Evolutionary conservation across 345 rosid genomes (phyloP).

Genomic region (Odontarrhena argentea): DNA sequence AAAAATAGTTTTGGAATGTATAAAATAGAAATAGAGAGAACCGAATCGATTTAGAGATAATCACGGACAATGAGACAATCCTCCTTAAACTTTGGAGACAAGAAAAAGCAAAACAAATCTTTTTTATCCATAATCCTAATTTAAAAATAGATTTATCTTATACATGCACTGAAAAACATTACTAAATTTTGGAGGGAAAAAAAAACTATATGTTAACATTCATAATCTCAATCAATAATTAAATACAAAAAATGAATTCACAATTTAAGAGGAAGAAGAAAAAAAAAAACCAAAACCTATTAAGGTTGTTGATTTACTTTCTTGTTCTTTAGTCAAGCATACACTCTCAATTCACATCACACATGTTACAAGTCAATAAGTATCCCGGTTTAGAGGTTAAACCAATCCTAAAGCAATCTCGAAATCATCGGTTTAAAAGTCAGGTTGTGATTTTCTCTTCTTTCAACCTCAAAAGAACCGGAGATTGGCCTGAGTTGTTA

Average conservation of each 20-base stretch:
- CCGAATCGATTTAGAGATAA: conserved; percentile 27
- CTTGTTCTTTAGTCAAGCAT: conserved; percentile 29
- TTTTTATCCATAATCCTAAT: conserved; percentile 11
- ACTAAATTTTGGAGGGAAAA: background rate
- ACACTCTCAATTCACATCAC: conserved; percentile 37
- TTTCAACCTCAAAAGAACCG: conserved; percentile 67
- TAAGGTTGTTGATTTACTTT: conserved; percentile 1
- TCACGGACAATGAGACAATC: conserved; percentile 32
- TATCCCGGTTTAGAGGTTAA: conserved; percentile 25
- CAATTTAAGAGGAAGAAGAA: conserved; percentile 9
- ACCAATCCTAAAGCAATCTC: conserved; percentile 26
- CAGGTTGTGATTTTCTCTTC: conserved; percentile 66
- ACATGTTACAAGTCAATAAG: conserved; percentile 40
- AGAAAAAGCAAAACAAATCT: conserved; percentile 7
- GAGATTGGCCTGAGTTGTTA: conserved; percentile 44
- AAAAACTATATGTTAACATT: conserved; percentile 19
- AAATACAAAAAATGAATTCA: conserved; percentile 21
- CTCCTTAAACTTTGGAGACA: conserved; percentile 38
- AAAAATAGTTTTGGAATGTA: conserved; percentile 22
- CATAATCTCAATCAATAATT: conserved; percentile 15
- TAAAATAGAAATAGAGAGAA: conserved; percentile 32
- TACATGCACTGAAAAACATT: background rate
- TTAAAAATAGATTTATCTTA: conserved; percentile 24
- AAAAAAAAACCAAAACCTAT: background rate
- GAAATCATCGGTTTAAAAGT: conserved; percentile 10